Evolutionary conservation across 2,329 filamentous ascomycete genomes (phyloP), one percentile per base, ranked within the genome.

Genomic region (Talaromyces albobiverticillius): DNA sequence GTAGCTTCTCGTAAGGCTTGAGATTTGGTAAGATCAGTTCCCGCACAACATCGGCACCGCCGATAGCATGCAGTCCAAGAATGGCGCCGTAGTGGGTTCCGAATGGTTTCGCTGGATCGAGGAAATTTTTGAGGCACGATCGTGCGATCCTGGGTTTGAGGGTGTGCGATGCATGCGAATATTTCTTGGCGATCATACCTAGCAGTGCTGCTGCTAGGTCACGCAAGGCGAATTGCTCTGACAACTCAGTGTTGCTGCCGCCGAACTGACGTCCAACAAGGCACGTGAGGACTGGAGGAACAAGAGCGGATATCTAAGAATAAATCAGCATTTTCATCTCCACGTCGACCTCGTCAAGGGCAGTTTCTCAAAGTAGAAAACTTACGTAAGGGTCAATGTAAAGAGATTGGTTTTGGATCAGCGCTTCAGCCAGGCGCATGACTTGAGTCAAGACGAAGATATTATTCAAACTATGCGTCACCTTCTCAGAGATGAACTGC

Each of bases 401-500:
- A 32, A 96, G 83, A 59, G 85, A 85, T 55, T 85, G 82, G 67
- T 96, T 97, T 61, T 87, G 83, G 47, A 96, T 87, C 48, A 99
- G 78, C 2, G 93, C 90, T 47, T 89, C 83, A 1, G 89, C 87
- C 57, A 97, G 83, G 64, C 91, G 87, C 88, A 99, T 93, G 84
- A 95, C 94, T 70, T 95, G 90, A 18, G 85, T 86, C 20, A 99
- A 79, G 4, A 91, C 84, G 68, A 96, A 96, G 2, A 92, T 82
- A 69, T 95, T 89, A 73, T 95, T 92, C 60, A 96, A 82, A 61
- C 87, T 88, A 70, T 99, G 94, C 1, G 94, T 97, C 48, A 99
- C 90, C 72, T 96, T 94, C 70, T 96, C 93, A 18, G 91, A 87
- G 64, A 97, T 88, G 71, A 96, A 97, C 69, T 95, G 91, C 56